Percentiles rank a stretch among this genome's conserved stretches.
Evolutionary conservation across 495 filamentous ascomycete species (phyloP).

Genomic region (Xylona heveae): DNA sequence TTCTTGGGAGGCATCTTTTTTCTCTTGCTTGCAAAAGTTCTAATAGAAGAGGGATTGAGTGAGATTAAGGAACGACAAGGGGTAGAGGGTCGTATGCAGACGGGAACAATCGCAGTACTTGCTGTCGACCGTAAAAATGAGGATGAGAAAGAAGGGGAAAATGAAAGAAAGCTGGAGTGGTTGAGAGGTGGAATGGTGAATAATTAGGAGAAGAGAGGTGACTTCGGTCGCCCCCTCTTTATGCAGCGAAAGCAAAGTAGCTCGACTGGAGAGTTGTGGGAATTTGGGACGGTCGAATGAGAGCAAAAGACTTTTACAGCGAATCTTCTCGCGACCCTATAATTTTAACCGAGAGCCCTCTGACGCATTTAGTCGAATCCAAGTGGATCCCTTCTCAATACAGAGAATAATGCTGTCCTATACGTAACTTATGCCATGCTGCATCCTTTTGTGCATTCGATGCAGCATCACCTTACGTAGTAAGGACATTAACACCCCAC

Average conservation of each 20-base stretch:
- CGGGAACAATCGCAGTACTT: conserved; percentile 29
- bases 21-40: conserved; percentile 26
- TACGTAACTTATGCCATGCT: too few relatives aligned
- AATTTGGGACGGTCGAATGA: too few relatives aligned
- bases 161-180: conserved; percentile 16
- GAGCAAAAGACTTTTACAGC: not conserved
- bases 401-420: too few relatives aligned
- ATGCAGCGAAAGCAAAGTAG: too few relatives aligned
- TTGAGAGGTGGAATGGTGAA: conserved; percentile 2
- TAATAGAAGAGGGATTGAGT: conserved; percentile 10
- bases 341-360: too few relatives aligned
- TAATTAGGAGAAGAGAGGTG: not conserved
- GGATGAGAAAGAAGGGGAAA: conserved; percentile 35
- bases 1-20: conserved; percentile 65
- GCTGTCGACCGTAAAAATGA: conserved; percentile 26
- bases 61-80: not conserved
- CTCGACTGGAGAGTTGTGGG: too few relatives aligned
- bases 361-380: too few relatives aligned
- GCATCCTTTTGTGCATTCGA: too few relatives aligned
- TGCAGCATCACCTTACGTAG: too few relatives aligned
- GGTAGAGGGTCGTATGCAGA: conserved; percentile 4
- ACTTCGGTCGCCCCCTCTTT: conserved; percentile 1
- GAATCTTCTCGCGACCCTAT: too few relatives aligned
- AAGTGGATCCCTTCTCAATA: too few relatives aligned
- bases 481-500: too few relatives aligned